phyloP scores from a whole-genome alignment of 2,329 filamentous ascomycete species.

The Coniochaeta sp. region DNA sequence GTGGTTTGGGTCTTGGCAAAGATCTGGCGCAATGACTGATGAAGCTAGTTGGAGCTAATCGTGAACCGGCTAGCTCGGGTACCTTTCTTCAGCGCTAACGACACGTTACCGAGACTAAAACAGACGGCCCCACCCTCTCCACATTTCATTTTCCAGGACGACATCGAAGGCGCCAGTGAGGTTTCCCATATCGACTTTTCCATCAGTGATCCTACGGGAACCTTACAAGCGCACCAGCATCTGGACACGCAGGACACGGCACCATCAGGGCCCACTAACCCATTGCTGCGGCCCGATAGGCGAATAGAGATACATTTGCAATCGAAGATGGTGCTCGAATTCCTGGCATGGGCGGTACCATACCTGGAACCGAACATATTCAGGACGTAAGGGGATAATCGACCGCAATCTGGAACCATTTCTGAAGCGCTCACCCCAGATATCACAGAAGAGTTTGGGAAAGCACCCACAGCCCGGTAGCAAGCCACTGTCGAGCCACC shows the following conservation, averaged over 20 bases:
- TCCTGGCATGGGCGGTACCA: not conserved
- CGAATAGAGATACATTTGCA: not conserved
- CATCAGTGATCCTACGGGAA: not conserved
- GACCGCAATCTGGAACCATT: not conserved
- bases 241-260: constrained; percentile 2
- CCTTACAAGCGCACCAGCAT: not conserved
- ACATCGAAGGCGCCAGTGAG: constrained; percentile 1
- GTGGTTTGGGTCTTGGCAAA: not conserved
- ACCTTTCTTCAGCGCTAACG: not conserved
- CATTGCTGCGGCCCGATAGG: not conserved
- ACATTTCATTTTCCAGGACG: constrained; percentile 3
- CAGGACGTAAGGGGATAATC: not conserved
- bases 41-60: not conserved
- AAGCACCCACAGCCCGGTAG: too few relatives aligned
- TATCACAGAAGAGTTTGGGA: too few relatives aligned
- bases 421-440: not conserved
- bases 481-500: too few relatives aligned
- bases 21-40: not conserved
- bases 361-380: not conserved
- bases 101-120: not conserved
- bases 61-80: not conserved
- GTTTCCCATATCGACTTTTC: not conserved
- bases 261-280: not conserved
- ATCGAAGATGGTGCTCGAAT: not conserved
- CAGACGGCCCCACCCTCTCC: not conserved